These are phyloP conservation scores for Lizonia empirigonia DNA, from an alignment of 2,329 filamentous ascomycete species.

Conservation along the genomic window DNA sequence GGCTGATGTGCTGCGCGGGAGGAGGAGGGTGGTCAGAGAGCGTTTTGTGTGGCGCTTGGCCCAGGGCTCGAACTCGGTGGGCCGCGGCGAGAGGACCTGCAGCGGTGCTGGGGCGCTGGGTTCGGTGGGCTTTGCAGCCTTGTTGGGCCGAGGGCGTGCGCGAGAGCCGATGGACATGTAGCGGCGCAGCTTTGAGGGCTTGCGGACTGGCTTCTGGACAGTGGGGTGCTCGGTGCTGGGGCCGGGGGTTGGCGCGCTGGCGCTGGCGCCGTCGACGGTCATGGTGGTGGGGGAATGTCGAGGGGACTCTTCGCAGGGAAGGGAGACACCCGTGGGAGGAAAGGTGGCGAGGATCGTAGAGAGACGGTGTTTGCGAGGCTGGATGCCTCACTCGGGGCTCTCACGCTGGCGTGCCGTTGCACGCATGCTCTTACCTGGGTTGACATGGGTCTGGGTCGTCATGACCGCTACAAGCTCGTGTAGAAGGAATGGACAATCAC, in stretches of 20 bases:
- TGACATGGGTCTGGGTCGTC: no score
- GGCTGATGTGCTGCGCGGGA: no score
- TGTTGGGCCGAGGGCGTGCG: neutral
- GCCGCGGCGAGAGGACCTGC: neutral
- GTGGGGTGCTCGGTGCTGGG: neutral
- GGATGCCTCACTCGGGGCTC: no score
- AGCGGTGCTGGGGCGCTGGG: neutral
- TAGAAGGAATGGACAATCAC: constrained; percentile 2
- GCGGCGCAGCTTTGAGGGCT: constrained; percentile 6
- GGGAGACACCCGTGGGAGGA: neutral
- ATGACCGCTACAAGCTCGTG: constrained; percentile 2
- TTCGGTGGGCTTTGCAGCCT: neutral
- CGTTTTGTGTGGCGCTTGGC: neutral
- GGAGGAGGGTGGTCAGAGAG: neutral
- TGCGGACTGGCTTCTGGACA: neutral
- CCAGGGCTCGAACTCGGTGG: neutral
- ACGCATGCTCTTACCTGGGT: constrained; percentile 3
- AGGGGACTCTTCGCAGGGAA: neutral
- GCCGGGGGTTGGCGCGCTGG: neutral
- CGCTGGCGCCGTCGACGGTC: neutral
- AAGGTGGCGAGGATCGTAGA: neutral
- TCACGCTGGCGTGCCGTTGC: neutral
- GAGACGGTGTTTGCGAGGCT: neutral
- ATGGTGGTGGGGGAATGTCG: neutral
- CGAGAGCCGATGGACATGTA: constrained; percentile 9